These are phyloP conservation scores for Coemansia asiatica DNA, from an alignment of 192 early-diverging fungal species.

Conservation along the genomic window DNA sequence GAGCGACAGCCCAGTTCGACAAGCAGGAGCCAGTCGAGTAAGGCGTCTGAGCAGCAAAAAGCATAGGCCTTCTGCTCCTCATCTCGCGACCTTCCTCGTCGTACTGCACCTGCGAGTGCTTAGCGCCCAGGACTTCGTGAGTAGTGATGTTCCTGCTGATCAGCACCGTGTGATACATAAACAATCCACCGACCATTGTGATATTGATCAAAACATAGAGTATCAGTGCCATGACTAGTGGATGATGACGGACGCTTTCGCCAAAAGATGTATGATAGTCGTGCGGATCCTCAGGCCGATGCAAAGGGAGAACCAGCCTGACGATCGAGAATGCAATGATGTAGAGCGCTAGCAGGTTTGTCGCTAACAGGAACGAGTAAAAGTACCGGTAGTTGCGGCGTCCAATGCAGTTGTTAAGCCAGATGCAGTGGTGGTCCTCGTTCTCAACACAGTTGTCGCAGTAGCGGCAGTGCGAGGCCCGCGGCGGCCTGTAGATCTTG, in stretches of 20 bases:
- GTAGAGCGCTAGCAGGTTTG: conserved; percentile 64
- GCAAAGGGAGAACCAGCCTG: conserved; percentile 55
- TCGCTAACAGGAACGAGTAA: conserved; percentile 68
- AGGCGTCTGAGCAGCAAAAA: conserved; percentile 23
- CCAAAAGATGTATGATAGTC: conserved; percentile 41
- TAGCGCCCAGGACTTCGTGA: conserved; percentile 72
- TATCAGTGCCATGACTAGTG: conserved; percentile 62
- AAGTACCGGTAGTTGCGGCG: conserved; percentile 80
- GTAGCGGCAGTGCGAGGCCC: conserved; percentile 81
- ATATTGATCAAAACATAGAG: conserved; percentile 65
- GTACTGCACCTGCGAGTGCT: conserved; percentile 14
- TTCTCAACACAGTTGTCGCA: conserved; percentile 93
- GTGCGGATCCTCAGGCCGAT: conserved; percentile 17
- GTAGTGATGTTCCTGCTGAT: conserved; percentile 78
- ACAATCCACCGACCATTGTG: conserved; percentile 64
- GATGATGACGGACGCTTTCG: conserved; percentile 40
- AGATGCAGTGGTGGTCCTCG: conserved; percentile 90
- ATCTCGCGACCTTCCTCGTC: conserved; percentile 1
- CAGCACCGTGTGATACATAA: conserved; percentile 74
- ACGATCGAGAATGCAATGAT: conserved; percentile 63
- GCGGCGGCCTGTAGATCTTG: conserved; percentile 82
- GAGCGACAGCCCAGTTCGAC: conserved; percentile 42
- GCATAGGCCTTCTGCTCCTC: conserved; percentile 12
- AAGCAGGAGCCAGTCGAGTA: conserved; percentile 44
- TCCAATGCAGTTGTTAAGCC: conserved; percentile 93